These are phyloP conservation scores for Botrytis deweyae DNA, from an alignment of 2,329 filamentous ascomycete genomes.

Conservation along the genomic window DNA sequence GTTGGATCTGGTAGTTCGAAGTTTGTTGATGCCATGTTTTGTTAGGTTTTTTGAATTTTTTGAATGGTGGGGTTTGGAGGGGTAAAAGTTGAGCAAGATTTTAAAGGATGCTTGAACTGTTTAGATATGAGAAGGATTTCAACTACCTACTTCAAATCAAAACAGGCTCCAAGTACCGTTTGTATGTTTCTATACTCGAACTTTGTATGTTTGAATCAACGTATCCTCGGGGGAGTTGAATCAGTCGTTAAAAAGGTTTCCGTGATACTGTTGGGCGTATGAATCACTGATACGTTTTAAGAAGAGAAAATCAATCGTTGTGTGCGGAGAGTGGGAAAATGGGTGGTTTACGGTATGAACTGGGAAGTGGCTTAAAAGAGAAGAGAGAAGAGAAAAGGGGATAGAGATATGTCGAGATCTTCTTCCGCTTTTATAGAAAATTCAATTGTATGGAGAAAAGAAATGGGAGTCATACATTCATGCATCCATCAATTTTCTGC, in stretches of 20 bases:
- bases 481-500: constrained; percentile 1
- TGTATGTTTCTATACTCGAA: neutral
- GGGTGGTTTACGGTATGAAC: neutral
- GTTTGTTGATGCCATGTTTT: constrained; percentile 27
- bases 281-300: neutral
- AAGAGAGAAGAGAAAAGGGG: neutral
- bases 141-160: constrained; percentile 17
- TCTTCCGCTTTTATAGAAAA: neutral
- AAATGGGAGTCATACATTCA: constrained; percentile 1
- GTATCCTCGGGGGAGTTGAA: neutral
- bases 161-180: constrained; percentile 6
- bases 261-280: neutral
- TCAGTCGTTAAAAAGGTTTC: neutral
- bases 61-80: constrained; percentile 14
- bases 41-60: neutral
- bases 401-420: neutral
- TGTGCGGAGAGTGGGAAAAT: no score
- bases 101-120: constrained; percentile 3
- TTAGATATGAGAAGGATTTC: constrained; percentile 15
- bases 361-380: neutral
- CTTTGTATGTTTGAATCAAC: neutral
- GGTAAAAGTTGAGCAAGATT: constrained; percentile 18
- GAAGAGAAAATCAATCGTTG: neutral
- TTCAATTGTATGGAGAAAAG: neutral
- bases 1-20: constrained; percentile 53